Conservation (phyloP, 73 alveolate genomes). For the Halteria grandinella region DNA sequence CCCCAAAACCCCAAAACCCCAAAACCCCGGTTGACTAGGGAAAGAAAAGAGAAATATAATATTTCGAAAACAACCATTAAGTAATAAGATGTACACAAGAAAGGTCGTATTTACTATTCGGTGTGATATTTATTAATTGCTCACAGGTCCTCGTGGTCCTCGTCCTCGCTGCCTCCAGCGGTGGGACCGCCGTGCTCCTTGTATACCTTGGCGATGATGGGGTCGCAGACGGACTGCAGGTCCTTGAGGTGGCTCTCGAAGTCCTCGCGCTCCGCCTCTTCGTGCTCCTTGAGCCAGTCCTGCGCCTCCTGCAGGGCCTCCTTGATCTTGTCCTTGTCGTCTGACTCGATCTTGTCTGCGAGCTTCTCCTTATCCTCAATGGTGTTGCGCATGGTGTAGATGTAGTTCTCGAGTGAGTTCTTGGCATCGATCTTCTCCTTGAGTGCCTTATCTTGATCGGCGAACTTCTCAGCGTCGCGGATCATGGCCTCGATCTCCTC, state of each 20-base stretch:
- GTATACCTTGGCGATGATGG: constrained; percentile 91
- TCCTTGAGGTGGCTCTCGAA: constrained; percentile 84
- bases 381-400: constrained; percentile 91
- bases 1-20: too few species aligned
- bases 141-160: constrained; percentile 71
- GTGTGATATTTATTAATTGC: too few species aligned
- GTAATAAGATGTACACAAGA: too few species aligned
- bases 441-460: constrained; percentile 92
- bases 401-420: constrained; percentile 92
- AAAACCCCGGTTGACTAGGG: too few species aligned
- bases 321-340: constrained; percentile 80
- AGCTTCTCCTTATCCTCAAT: constrained; percentile 89
- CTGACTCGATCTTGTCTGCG: constrained; percentile 74
- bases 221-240: constrained; percentile 77
- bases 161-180: constrained; percentile 72
- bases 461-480: constrained; percentile 93
- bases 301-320: constrained; percentile 85
- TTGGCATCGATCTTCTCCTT: constrained; percentile 95
- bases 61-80: too few species aligned
- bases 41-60: too few species aligned
- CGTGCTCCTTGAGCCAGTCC: constrained; percentile 85
- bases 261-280: constrained; percentile 90
- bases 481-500: constrained; percentile 93
- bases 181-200: constrained; percentile 80
- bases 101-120: too few species aligned